These are phyloP conservation scores for Papiliotrema laurentii DNA, from an alignment of 1,284 basidiomycete genomes.

Conservation along the genomic window DNA sequence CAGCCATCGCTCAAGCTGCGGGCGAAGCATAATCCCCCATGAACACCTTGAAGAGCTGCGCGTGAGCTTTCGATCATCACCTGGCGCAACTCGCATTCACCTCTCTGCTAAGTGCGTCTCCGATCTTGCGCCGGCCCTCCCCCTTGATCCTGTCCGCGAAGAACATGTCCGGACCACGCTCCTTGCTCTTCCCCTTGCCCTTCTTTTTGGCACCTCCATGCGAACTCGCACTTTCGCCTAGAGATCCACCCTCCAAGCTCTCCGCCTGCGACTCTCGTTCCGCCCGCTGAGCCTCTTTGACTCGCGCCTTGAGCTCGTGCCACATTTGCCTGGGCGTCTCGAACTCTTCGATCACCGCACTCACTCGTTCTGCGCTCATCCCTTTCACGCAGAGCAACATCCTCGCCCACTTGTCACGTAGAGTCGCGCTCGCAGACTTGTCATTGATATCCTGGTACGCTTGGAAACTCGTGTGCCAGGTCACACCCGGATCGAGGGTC, in stretches of 20 bases:
- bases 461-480: constrained; percentile 50
- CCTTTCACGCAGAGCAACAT: constrained; percentile 55
- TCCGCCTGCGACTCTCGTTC: neutral
- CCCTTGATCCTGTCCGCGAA: constrained; percentile 44
- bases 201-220: neutral
- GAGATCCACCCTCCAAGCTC: too few species aligned
- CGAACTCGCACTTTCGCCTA: too few species aligned
- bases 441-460: constrained; percentile 53
- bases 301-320: constrained; percentile 36
- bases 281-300: constrained; percentile 10
- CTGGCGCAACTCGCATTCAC: constrained; percentile 18
- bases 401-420: constrained; percentile 51
- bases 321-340: constrained; percentile 50
- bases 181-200: constrained; percentile 20
- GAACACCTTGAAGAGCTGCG: too few species aligned
- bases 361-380: constrained; percentile 53
- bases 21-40: too few species aligned
- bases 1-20: too few species aligned
- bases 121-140: constrained; percentile 47
- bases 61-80: neutral
- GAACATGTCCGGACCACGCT: constrained; percentile 32
- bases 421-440: constrained; percentile 50
- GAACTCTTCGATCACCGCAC: constrained; percentile 50
- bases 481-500: constrained; percentile 23
- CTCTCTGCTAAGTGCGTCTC: constrained; percentile 48